These are phyloP conservation scores for Liquidambar formosana DNA, from an alignment of 164 flowering plant genomes.

Conservation along the genomic window DNA sequence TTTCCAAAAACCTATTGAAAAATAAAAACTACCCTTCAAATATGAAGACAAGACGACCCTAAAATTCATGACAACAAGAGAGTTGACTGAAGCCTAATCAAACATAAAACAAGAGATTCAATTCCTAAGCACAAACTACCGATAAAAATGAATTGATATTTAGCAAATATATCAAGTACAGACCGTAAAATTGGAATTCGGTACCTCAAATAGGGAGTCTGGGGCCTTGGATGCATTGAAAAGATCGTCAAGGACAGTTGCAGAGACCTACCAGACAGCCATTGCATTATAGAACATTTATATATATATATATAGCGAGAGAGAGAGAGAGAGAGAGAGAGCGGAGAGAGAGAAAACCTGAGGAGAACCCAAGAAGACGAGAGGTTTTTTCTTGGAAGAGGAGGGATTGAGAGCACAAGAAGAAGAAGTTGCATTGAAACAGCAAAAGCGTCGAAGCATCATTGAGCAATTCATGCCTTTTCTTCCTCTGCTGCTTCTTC, in stretches of 20 bases:
- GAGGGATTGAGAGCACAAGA: constrained; percentile 24
- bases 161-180: too few relatives aligned
- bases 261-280: constrained; percentile 59
- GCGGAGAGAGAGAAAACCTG: too few relatives aligned
- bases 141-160: too few relatives aligned
- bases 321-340: too few relatives aligned
- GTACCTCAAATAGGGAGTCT: constrained; percentile 80
- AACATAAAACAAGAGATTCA: background rate
- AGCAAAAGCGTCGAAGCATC: constrained; percentile 70
- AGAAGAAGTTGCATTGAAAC: constrained; percentile 30
- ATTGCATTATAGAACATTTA: background rate
- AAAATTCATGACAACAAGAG: background rate
- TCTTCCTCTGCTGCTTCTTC: constrained; percentile 1
- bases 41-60: background rate
- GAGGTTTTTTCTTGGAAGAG: constrained; percentile 54
- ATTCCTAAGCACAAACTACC: too few relatives aligned
- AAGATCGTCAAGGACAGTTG: constrained; percentile 73
- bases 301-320: background rate
- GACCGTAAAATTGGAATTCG: background rate
- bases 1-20: background rate
- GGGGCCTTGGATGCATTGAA: constrained; percentile 70
- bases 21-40: background rate
- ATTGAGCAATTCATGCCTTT: constrained; percentile 30
- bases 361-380: constrained; percentile 93
- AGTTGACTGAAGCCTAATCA: background rate